These are phyloP conservation scores for Pyricularia pennisetigena DNA, from an alignment of 2,329 filamentous ascomycete genomes.

Conservation along the genomic window DNA sequence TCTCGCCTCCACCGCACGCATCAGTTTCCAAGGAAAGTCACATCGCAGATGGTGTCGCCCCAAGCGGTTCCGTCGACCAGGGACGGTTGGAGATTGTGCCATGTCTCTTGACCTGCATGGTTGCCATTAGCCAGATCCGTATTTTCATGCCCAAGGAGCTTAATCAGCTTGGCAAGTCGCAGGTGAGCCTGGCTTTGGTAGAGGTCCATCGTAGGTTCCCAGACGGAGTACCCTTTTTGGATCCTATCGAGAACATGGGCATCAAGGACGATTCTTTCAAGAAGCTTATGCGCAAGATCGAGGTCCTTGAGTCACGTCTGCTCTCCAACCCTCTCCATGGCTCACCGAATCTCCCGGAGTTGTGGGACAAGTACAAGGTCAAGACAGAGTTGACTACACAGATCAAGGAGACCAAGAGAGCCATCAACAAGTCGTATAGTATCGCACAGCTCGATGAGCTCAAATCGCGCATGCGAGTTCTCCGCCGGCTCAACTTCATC, in stretches of 20 bases:
- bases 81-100: conserved; percentile 77
- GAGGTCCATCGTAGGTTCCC: conserved; percentile 85
- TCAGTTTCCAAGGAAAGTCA: conserved; percentile 24
- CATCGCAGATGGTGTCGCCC: conserved; percentile 55
- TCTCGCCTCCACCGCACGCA: conserved; percentile 27
- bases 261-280: conserved; percentile 92
- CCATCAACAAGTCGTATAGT: conserved; percentile 74
- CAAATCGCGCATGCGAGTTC: conserved; percentile 89
- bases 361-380: conserved; percentile 78
- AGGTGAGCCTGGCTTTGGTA: conserved; percentile 56
- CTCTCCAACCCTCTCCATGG: conserved; percentile 86
- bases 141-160: conserved; percentile 76
- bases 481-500: conserved; percentile 90
- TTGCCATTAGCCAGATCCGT: conserved; percentile 73
- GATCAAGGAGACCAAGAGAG: conserved; percentile 82
- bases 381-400: conserved; percentile 69
- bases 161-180: conserved; percentile 51
- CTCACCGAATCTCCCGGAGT: conserved; percentile 69
- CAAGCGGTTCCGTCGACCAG: conserved; percentile 49
- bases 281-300: conserved; percentile 88
- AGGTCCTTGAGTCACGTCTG: conserved; percentile 85
- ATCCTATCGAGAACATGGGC: conserved; percentile 93
- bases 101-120: conserved; percentile 75
- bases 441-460: conserved; percentile 93
- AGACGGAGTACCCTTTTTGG: conserved; percentile 79